Base-by-base conservation (phyloP, 331 rosid species). In the Quercus phellos region DNA sequence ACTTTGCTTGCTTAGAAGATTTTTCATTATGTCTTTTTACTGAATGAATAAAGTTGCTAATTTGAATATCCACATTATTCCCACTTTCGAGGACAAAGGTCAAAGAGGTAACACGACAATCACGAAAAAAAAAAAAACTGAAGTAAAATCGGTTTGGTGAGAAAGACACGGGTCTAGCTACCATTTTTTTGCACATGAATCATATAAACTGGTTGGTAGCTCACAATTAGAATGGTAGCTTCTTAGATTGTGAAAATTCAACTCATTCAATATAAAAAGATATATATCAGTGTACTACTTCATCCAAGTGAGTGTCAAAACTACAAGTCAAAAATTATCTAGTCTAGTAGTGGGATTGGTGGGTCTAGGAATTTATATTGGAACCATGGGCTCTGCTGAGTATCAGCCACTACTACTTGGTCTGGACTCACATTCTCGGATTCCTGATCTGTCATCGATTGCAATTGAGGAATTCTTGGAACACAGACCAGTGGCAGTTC, bases 381-480 rank as follows among this genome's bases (percentile, higher is more conserved):
- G 12, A 24, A 61, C 7, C 1, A 85, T 88, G 89, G 85, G 86
- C 6, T 72, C 78, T 1, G 71, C 19, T 11, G 87, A 83, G 73
- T 30, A 78, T 77, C 89, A 79, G 42, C 85, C 92, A 0, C 75
- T 91, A 21, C 69, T 90, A 5, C 75, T 75, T 0, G 68, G 85
- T 27, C 88, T 84, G 0, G 91, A 86, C 64, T 78, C 89, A 0
- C 78, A 87, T 34, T 10, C 90, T 30, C 79, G 35, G 50, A 76
- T 90, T 77, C 72, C 80, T 1, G 73, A 84, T 74, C 27, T 88
- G 79, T 85, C 97, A n/a, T 82, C 93, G 2, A 79, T 70, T 0
- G 70, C 73, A 14, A 60, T 90, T 2, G 94, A 92, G 75, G 88
- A 83, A 58, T 92, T 85, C 76, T 70, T 92, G 82, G 95, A 73